Evolutionary conservation across 2,329 filamentous ascomycete genomes (phyloP), one percentile per base, ranked within the genome.

Genomic region (Paramyrothecium sp.): DNA sequence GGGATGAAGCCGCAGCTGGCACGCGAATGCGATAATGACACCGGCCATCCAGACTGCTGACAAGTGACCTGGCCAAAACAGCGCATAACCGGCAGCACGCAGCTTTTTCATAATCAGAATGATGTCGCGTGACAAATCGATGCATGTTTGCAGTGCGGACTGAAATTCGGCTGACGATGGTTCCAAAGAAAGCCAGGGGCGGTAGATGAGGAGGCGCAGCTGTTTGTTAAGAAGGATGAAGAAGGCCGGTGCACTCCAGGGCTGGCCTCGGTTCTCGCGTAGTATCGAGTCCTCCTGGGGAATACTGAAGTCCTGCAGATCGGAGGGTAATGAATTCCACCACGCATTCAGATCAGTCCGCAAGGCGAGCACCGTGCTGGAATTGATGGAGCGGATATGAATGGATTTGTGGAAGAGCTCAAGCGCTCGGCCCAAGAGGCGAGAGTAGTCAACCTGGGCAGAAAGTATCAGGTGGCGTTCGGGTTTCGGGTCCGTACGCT

Each of bases 1-100:
- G 3, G 63, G 60, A 26, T 72, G 72, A 7, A 68, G 56, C 11
- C 65, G 62, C 21, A 73, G 60, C n/a, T 69, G 63, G 38, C 63
- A 64, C 7, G 71, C 69, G 56, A 73, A 73, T 2, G 71, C 70
- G 8, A 75, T 59, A 5, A 73, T 67, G 1, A 75, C 62, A 8
- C 73, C 72, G 7, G 70, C 67, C 70, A 74, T 75, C 73, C 73
- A 75, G 0, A 65, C 60, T 1, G 71, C 68, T 1, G 72, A 71
- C 23, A 75, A 60, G 12, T 68, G 69, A 0, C 70, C 69, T 0
- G 72, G 73, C 73, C 72, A 75, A 61, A 69, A 70, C 63, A 70
- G 50, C 3, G 26, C 53, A 5, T 60, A 55, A 8, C 47, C 47
- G 13, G 21, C n/a, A 3, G 13, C 7, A 7, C 60, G 60, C 8